Conservation (phyloP, 345 rosid genomes). For the Syzygium grande region DNA sequence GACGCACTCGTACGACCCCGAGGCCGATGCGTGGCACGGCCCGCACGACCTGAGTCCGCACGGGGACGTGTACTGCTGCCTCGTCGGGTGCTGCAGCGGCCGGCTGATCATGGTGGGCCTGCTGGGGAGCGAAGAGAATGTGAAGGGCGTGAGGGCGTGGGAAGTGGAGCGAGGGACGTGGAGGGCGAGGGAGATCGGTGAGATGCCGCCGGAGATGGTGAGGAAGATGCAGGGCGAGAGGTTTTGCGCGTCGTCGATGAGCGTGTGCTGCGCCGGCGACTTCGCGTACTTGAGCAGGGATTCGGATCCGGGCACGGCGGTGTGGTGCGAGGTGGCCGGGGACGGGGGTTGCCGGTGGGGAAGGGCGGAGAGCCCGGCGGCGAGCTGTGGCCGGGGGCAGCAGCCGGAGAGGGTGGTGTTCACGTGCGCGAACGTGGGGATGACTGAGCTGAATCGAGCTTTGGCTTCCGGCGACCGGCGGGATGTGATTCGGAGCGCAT, state of each 20-base stretch:
- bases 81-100: constrained; percentile 19
- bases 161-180: constrained; percentile 20
- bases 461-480: not conserved
- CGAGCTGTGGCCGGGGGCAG: constrained; percentile 7
- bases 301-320: constrained; percentile 16
- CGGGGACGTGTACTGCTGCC: constrained; percentile 10
- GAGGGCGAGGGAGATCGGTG: constrained; percentile 28
- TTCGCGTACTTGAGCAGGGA: constrained; percentile 22
- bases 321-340: constrained; percentile 33
- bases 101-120: constrained; percentile 44
- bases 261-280: constrained; percentile 22
- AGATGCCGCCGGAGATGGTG: constrained; percentile 36
- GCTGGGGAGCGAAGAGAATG: constrained; percentile 15
- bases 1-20: constrained; percentile 37
- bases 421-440: constrained; percentile 35
- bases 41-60: constrained; percentile 34
- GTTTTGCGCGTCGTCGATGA: constrained; percentile 15
- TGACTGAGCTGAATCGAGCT: constrained; percentile 44
- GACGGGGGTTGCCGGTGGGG: constrained; percentile 33
- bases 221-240: constrained; percentile 24
- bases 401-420: constrained; percentile 18
- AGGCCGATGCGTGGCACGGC: constrained; percentile 42
- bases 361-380: constrained; percentile 15
- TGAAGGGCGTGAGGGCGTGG: constrained; percentile 43
- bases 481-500: not conserved